Percentiles rank a stretch among this genome's conserved stretches.
Conservation (phyloP, 2,329 filamentous ascomycete species). For the Madurella fahalii region DNA sequence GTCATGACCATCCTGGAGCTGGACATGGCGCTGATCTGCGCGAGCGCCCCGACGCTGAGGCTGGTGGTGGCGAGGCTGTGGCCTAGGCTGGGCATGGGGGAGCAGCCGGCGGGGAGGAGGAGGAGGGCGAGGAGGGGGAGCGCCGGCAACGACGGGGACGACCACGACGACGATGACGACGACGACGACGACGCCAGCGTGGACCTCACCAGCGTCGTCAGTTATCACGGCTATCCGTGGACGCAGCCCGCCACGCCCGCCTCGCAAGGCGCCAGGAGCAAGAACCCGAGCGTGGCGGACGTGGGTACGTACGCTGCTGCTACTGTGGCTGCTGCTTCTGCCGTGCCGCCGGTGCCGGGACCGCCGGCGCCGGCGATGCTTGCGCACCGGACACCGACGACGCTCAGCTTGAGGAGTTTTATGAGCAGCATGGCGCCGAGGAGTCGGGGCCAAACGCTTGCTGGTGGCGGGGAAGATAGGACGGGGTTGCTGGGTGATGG, state of each 20-base stretch:
- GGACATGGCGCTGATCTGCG: slow-evolving; percentile 35
- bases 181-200: slow-evolving; percentile 24
- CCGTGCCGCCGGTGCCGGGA: slow-evolving; percentile 10
- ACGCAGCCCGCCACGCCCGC: slow-evolving; percentile 20
- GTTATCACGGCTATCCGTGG: slow-evolving; percentile 33
- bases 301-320: slow-evolving; percentile 4
- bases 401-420: slow-evolving; percentile 29
- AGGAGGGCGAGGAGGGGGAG: neutral
- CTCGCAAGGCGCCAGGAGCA: slow-evolving; percentile 15
- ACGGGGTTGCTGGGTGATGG: slow-evolving; percentile 13
- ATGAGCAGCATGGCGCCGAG: slow-evolving; percentile 25
- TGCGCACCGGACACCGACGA: slow-evolving; percentile 28
- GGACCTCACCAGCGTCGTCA: slow-evolving; percentile 28
- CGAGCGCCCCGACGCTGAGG: slow-evolving; percentile 33
- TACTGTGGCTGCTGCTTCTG: neutral
- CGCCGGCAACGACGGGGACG: neutral
- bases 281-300: slow-evolving; percentile 21
- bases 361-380: slow-evolving; percentile 19
- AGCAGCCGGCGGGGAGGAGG: neutral
- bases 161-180: slow-evolving; percentile 16
- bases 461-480: slow-evolving; percentile 17
- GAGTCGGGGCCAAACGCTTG: slow-evolving; percentile 19
- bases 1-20: slow-evolving; percentile 36
- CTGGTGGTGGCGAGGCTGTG: slow-evolving; percentile 30
- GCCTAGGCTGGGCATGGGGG: slow-evolving; percentile 24